These are phyloP conservation scores for Cutaneotrichosporon dermatis DNA, from an alignment of 1,284 basidiomycete species.

Conservation along the genomic window DNA sequence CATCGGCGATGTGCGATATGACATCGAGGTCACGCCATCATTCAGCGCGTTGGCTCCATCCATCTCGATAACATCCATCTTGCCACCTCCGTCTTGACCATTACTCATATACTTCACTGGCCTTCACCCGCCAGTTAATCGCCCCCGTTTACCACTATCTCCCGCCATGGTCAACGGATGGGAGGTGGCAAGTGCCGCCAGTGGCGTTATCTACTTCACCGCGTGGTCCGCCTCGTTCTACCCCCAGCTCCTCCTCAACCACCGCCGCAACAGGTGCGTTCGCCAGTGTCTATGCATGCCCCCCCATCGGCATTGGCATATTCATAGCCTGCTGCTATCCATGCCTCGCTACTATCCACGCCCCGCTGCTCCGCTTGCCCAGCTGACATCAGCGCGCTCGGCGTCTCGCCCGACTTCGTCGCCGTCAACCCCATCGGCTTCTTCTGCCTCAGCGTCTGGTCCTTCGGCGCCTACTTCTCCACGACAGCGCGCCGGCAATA, in stretches of 20 bases:
- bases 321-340: not conserved
- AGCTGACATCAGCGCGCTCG: conserved; percentile 27
- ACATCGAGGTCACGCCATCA: no score
- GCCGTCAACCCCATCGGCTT: conserved; percentile 51
- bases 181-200: conserved; percentile 17
- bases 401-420: conserved; percentile 51
- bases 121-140: no score
- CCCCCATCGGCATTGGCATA: no score
- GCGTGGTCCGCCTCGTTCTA: conserved; percentile 51
- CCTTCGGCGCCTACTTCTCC: conserved; percentile 42
- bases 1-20: no score
- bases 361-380: no score
- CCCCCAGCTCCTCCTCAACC: conserved; percentile 51
- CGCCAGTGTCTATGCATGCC: no score
- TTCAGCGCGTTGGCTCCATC: no score
- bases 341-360: not conserved
- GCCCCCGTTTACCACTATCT: not conserved
- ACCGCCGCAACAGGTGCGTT: conserved; percentile 43
- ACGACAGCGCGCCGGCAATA: conserved; percentile 46
- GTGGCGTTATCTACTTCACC: conserved; percentile 44
- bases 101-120: no score
- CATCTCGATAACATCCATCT: not conserved
- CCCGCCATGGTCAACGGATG: conserved; percentile 5
- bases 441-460: conserved; percentile 47
- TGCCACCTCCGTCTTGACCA: no score